Percentiles rank a stretch among this genome's conserved stretches.
phyloP scores from a whole-genome alignment of 345 rosid species.

The Rhodomyrtus tomentosa region DNA sequence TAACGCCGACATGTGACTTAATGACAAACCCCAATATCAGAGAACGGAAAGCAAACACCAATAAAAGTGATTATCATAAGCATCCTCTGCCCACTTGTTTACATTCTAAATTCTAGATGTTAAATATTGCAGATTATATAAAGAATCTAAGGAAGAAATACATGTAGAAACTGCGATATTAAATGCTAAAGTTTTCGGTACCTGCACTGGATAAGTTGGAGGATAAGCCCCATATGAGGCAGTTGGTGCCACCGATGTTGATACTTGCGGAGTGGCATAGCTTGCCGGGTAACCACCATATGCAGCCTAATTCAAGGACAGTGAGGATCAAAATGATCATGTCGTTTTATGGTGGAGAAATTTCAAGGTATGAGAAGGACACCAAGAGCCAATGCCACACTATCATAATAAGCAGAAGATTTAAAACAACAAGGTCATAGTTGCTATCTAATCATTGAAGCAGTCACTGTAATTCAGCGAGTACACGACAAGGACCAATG shows the following conservation, averaged over 20 bases:
- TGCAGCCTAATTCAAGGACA: slow-evolving; percentile 38
- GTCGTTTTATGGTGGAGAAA: not conserved
- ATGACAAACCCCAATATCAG: not conserved
- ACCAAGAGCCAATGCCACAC: not conserved
- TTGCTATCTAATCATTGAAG: not conserved
- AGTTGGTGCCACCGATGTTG: slow-evolving; percentile 58
- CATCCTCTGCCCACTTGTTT: not conserved
- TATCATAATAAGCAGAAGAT: not conserved
- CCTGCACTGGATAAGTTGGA: slow-evolving; percentile 74
- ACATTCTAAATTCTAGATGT: not conserved
- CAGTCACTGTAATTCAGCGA: not conserved
- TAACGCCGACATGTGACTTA: not conserved
- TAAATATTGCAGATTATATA: not conserved
- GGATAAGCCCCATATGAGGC: slow-evolving; percentile 78
- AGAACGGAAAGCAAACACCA: not conserved
- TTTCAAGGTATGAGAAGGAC: not conserved
- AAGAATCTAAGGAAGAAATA: not conserved
- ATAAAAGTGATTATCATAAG: not conserved
- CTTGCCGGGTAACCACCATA: slow-evolving; percentile 62
- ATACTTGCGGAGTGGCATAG: slow-evolving; percentile 54
- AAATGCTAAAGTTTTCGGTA: not conserved
- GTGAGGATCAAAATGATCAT: not conserved
- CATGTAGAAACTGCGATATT: not conserved
- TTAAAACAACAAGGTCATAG: not conserved
- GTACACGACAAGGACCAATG: not conserved